Conservation (phyloP, 2,329 filamentous ascomycete species). For the Niveomyces coronatus region DNA sequence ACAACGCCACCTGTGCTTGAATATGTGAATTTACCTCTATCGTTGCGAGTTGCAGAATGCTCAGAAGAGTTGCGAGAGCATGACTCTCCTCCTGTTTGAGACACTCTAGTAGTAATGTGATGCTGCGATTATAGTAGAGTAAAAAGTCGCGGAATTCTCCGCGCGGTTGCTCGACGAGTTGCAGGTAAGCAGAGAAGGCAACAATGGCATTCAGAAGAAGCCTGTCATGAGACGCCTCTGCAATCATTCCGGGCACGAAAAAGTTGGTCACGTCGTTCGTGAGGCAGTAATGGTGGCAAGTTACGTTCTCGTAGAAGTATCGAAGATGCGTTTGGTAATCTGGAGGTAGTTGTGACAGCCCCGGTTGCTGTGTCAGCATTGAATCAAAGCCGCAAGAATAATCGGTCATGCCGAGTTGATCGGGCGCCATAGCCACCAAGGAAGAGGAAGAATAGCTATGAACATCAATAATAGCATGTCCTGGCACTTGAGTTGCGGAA, state of each 20-base stretch:
- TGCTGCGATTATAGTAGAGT: constrained; percentile 81
- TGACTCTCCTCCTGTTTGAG: constrained; percentile 62
- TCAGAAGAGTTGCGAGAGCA: constrained; percentile 65
- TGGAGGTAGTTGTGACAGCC: constrained; percentile 49
- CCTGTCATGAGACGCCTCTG: constrained; percentile 62
- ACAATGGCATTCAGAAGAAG: constrained; percentile 78
- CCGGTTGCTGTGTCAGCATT: constrained; percentile 17
- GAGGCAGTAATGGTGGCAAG: constrained; percentile 72
- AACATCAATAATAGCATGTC: too few relatives aligned
- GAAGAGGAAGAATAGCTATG: constrained; percentile 44
- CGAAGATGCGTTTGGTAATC: constrained; percentile 70
- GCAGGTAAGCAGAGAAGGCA: constrained; percentile 81
- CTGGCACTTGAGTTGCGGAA: too few relatives aligned
- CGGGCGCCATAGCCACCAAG: constrained; percentile 35
- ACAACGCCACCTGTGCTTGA: background rate
- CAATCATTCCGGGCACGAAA: constrained; percentile 59
- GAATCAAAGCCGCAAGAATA: too few relatives aligned
- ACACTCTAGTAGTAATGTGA: constrained; percentile 62
- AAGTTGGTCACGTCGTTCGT: constrained; percentile 63
- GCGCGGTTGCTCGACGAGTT: constrained; percentile 57
- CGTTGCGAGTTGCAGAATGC: constrained; percentile 82
- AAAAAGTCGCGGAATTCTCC: constrained; percentile 75
- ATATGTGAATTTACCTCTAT: constrained; percentile 59
- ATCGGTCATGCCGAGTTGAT: too few relatives aligned
- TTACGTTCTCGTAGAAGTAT: constrained; percentile 70